Conservation (phyloP, 208 protist genomes). For the Trypanosoma conorhini region DNA sequence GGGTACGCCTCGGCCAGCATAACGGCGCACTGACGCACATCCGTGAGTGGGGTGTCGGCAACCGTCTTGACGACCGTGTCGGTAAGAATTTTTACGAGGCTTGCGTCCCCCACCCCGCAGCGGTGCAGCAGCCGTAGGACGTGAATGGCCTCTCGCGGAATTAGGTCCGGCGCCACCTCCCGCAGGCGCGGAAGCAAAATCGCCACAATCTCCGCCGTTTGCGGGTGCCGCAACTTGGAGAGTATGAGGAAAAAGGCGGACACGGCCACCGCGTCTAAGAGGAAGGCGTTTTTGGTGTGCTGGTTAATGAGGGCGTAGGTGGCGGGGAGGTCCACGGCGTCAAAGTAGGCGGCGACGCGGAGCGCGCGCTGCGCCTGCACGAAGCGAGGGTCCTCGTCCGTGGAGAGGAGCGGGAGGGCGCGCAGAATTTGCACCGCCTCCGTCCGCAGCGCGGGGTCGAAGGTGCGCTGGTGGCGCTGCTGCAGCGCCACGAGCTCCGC, state of each 20-base stretch:
- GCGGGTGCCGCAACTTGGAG: slow-evolving; percentile 48
- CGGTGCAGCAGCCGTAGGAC: slow-evolving; percentile 42
- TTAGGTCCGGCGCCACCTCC: slow-evolving; percentile 53
- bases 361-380: slow-evolving; percentile 46
- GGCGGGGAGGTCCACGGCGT: slow-evolving; percentile 32
- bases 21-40: slow-evolving; percentile 29
- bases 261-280: slow-evolving; percentile 63
- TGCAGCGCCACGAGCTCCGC: slow-evolving; percentile 42
- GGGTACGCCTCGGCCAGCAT: slow-evolving; percentile 25
- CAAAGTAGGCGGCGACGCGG: slow-evolving; percentile 64
- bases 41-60: slow-evolving; percentile 28
- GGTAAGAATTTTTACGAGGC: slow-evolving; percentile 29
- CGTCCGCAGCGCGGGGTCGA: slow-evolving; percentile 40
- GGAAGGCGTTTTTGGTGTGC: slow-evolving; percentile 64
- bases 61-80: slow-evolving; percentile 35
- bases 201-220: slow-evolving; percentile 50
- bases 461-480: slow-evolving; percentile 43
- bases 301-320: slow-evolving; percentile 82
- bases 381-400: slow-evolving; percentile 77
- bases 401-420: slow-evolving; percentile 64
- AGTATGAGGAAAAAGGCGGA: slow-evolving; percentile 44
- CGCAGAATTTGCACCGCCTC: slow-evolving; percentile 53
- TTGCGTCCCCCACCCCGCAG: slow-evolving; percentile 31
- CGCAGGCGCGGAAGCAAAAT: slow-evolving; percentile 61
- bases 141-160: slow-evolving; percentile 41